Base-by-base conservation (phyloP, 805 yeast species). In the Candida andamanensis region DNA sequence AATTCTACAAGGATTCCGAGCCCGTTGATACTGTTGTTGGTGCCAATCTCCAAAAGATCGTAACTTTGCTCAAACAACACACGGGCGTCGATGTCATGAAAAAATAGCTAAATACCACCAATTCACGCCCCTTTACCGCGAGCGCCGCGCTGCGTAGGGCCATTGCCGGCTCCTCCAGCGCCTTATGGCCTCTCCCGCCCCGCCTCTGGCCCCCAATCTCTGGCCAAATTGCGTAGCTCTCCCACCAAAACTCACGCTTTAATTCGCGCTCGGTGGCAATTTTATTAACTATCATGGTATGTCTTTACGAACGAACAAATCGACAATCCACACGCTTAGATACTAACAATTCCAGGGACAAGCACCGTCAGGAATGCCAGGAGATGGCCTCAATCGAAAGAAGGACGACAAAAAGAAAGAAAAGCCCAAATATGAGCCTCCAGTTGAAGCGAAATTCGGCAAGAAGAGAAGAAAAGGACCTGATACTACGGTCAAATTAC, bases 401-500 rank as follows among this genome's bases (percentile, higher is more conserved):
- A 76, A 76, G 57, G 78, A 75, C 47, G 78, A 73, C 42, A 64
- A 56, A 56, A 80, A 80, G 64, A 78, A 80, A 45, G 85, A 84
- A 50, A 89, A 90, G 63, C 97, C 97, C 52, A 90, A 89, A 69
- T 92, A 90, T 60, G 98, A 92, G 62, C 97, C 98, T 21, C 98
- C 98, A 11, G 97, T 90, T 40, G 94, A 90, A 61, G 81, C 95
- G 5, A 79, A 89, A 45, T 83, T 86, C 50, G 95, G 95, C 36
- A 83, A 85, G 59, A 89, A 86, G 74, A 84, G 85, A 67, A 79
- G 92, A 70, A 86, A 81, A 69, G 95, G 95, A 6, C 95, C 92
- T 32, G 85, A 85, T 34, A 83, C 94, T 16, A 85, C 80, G 26
- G 76, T 74, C 41, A 86, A 81, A 52, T 72, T 92, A 41, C 98